Evolutionary conservation across 2,329 filamentous ascomycete genomes (phyloP).

Genomic region (Westerdykella ornata): DNA sequence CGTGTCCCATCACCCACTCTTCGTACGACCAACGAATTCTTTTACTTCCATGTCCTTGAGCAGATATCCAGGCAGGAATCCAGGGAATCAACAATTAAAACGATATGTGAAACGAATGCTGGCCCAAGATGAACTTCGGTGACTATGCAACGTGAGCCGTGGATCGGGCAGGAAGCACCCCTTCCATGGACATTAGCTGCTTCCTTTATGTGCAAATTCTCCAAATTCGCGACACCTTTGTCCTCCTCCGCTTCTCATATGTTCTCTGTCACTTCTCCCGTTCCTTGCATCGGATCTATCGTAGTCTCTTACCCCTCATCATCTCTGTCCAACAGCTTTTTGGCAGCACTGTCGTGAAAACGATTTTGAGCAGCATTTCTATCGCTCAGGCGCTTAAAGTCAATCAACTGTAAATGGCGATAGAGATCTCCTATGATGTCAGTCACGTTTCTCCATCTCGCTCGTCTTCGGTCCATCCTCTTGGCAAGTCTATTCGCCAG

Average conservation of each 20-base stretch:
- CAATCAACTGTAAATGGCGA: too few species aligned
- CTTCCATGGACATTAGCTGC: background rate
- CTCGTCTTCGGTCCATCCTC: background rate
- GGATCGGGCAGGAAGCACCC: background rate
- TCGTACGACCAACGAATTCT: background rate
- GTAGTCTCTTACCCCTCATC: too few species aligned
- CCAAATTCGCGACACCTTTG: background rate
- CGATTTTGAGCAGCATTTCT: too few species aligned
- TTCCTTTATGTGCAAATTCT: background rate
- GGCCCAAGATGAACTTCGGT: background rate
- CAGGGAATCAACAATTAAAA: background rate
- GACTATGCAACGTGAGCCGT: background rate
- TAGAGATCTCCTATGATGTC: too few species aligned
- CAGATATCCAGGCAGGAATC: background rate
- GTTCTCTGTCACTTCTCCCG: background rate
- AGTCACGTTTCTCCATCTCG: background rate
- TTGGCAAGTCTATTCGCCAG: background rate
- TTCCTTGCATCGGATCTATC: too few species aligned
- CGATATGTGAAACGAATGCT: background rate
- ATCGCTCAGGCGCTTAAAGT: too few species aligned
- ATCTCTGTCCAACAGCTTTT: too few species aligned
- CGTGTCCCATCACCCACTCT: background rate
- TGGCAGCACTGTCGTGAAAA: too few species aligned
- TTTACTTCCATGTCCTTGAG: background rate
- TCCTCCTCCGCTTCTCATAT: background rate